Conservation (phyloP, 148 eudicot species). For the Salicornia ramosissima region DNA sequence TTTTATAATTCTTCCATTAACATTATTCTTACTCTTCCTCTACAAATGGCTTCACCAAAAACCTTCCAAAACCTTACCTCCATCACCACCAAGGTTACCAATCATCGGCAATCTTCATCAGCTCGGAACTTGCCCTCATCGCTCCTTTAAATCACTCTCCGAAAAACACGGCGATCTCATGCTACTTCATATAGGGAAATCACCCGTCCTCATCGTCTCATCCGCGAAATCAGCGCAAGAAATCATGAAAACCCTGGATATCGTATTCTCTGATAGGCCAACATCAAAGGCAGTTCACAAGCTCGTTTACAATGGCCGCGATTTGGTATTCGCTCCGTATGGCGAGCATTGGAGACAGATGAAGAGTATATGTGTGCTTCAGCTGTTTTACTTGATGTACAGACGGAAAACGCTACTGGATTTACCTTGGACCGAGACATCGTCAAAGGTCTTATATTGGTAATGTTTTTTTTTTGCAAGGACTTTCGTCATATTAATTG, state of each 20-base stretch:
- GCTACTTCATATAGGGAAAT: slow-evolving; percentile 25
- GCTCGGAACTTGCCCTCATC: slow-evolving; percentile 22
- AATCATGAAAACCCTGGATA: slow-evolving; percentile 48
- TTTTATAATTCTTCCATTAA: slow-evolving; percentile 11
- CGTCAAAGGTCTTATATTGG: slow-evolving; percentile 47
- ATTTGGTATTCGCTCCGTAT: slow-evolving; percentile 28
- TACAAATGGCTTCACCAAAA: slow-evolving; percentile 9
- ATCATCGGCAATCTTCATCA: slow-evolving; percentile 40
- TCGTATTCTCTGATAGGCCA: slow-evolving; percentile 35
- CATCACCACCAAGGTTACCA: slow-evolving; percentile 34
- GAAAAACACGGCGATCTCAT: slow-evolving; percentile 28
- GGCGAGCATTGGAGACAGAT: slow-evolving; percentile 53
- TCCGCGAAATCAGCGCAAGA: slow-evolving; percentile 41
- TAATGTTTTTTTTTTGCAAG: too few relatives aligned
- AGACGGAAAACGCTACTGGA: slow-evolving; percentile 29
- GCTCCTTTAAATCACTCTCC: slow-evolving; percentile 27
- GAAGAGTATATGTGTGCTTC: slow-evolving; percentile 37
- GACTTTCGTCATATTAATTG: too few relatives aligned
- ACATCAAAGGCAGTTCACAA: not conserved
- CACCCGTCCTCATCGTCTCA: slow-evolving; percentile 33
- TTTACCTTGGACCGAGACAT: slow-evolving; percentile 29
- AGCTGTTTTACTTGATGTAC: slow-evolving; percentile 48
- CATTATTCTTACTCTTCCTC: slow-evolving; percentile 14
- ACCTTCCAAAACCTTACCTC: slow-evolving; percentile 23
- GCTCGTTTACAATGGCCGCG: slow-evolving; percentile 30